Conservation (phyloP, 1,284 basidiomycete species). For the Sutorius eximius region DNA sequence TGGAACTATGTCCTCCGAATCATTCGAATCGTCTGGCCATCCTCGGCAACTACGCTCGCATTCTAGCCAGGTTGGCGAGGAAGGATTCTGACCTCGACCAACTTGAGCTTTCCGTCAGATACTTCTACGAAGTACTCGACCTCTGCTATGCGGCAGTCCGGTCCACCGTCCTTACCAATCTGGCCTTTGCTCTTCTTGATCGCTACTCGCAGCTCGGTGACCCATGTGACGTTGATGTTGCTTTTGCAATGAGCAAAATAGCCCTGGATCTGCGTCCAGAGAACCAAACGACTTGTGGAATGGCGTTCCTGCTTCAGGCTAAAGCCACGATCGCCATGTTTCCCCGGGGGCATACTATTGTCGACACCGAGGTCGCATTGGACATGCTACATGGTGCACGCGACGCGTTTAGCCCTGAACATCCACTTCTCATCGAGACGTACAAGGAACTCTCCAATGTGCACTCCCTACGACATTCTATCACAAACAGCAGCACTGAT, state of each 20-base stretch:
- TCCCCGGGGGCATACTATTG: neutral
- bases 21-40: neutral
- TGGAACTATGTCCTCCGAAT: neutral
- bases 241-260: slow-evolving; percentile 6
- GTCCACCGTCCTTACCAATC: neutral
- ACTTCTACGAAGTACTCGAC: neutral
- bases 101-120: neutral
- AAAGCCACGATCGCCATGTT: slow-evolving; percentile 10
- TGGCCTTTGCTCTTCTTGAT: slow-evolving; percentile 3
- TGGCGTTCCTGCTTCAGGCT: slow-evolving; percentile 14
- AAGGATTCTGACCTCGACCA: neutral
- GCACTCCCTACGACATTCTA: neutral
- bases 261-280: slow-evolving; percentile 15
- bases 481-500: neutral
- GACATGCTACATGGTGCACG: neutral
- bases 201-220: slow-evolving; percentile 8
- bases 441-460: neutral
- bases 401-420: neutral
- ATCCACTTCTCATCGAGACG: neutral
- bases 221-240: neutral
- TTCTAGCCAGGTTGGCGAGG: neutral
- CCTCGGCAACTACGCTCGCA: neutral
- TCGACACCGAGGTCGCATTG: neutral
- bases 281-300: slow-evolving; percentile 3
- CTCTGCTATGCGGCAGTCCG: neutral